These are phyloP conservation scores for Kitagawia praeruptora DNA, from an alignment of 129 eudicot species.

Conservation along the genomic window DNA sequence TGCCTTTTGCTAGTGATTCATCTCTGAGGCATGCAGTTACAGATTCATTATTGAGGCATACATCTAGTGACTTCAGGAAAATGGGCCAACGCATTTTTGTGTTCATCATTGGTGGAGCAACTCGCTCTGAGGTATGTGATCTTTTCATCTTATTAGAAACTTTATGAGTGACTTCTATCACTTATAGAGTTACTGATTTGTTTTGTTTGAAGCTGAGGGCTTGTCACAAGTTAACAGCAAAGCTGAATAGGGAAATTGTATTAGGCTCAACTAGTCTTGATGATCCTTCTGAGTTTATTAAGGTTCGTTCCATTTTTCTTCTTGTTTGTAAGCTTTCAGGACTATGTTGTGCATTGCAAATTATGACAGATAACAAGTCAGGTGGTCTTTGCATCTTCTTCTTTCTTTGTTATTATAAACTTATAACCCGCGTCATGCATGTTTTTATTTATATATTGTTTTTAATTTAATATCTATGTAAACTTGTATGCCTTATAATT, in stretches of 20 bases:
- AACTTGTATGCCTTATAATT: too few species aligned
- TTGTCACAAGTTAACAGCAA: slow-evolving; percentile 71
- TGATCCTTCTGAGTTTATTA: slow-evolving; percentile 79
- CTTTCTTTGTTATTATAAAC: not conserved
- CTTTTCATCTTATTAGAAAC: not conserved
- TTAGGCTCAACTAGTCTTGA: slow-evolving; percentile 89
- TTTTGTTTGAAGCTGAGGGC: slow-evolving; percentile 53
- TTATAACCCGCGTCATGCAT: not conserved
- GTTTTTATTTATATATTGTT: too few species aligned
- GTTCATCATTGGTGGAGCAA: slow-evolving; percentile 87
- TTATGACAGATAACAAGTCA: not conserved
- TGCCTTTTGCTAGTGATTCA: slow-evolving; percentile 56
- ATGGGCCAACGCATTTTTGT: slow-evolving; percentile 95
- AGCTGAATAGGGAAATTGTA: slow-evolving; percentile 71
- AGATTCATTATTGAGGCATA: slow-evolving; percentile 70
- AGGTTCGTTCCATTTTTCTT: slow-evolving; percentile 35
- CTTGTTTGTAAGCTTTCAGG: too few species aligned
- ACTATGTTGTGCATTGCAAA: too few species aligned
- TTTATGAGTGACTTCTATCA: not conserved
- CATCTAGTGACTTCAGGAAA: slow-evolving; percentile 79
- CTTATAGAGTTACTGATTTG: not conserved
- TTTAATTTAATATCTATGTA: too few species aligned
- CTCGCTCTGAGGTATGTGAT: slow-evolving; percentile 70
- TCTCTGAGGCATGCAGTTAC: slow-evolving; percentile 66
- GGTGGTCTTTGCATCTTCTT: not conserved